Base-by-base conservation (phyloP, 768 basidiomycete species). In the Coprinopsis cinerea region DNA sequence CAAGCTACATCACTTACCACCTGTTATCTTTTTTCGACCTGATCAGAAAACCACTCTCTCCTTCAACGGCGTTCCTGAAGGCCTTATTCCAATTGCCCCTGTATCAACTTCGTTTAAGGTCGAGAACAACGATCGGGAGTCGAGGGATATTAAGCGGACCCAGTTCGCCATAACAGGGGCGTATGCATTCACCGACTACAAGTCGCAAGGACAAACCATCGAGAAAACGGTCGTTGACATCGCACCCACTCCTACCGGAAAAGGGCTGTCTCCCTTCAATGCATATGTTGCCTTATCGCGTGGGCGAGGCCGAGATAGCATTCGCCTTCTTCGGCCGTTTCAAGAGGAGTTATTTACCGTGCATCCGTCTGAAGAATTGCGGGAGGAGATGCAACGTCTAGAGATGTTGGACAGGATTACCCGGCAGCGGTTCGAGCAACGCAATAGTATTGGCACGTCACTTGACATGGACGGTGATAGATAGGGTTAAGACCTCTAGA, bases 151-250 rank as follows among this genome's bases (percentile, higher is more conserved):
- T n/a, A n/a, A n/a, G n/a, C n/a, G n/a, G n/a, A n/a, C n/a, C n/a
- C 69, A 73, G 49, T 55, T 62, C 11, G 55, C 69, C 0, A 44
- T 75, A 1, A 68, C 64, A 0, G 47, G 58, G 0, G 69, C 57
- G n/a, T 73, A 70, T 44, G 67, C 68, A 0, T 73, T 74, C 53
- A 73, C 69, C 0, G 71, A 74, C 52, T 73, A 70, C 54, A 61
- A 65, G 41, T 52, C 64, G 0, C 72, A 74, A 51, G 73, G 73
- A 0, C 70, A 72, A 48, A 73, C 70, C 0, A 53, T 70, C 2
- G 53, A 55, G 37, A 48, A 57, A 35, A 64, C 70, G 0, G 53
- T 72, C 0, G 62, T 74, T 2, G 69, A 75, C 47, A 42, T 76
- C 0, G 65, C 48, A 2, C n/a, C n/a, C n/a, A 51, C 46, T 20